phyloP scores from a whole-genome alignment of 208 protist genomes.

The Trypanosoma congolense region DNA sequence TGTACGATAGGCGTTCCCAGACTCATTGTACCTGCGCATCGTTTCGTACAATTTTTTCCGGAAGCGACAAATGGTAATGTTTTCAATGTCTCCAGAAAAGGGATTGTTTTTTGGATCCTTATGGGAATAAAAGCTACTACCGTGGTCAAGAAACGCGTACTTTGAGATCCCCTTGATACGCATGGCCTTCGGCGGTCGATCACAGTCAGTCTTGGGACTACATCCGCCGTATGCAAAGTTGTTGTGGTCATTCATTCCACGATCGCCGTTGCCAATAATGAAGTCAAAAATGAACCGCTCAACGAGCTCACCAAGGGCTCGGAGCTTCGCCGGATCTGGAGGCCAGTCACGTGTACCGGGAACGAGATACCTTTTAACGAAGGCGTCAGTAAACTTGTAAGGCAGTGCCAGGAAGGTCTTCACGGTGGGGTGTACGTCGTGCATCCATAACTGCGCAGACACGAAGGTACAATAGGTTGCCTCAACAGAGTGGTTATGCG shows the following conservation, averaged over 20 bases:
- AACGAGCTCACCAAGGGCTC: constrained; percentile 61
- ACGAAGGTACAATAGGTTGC: constrained; percentile 43
- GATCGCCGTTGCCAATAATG: constrained; percentile 74
- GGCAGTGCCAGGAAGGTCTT: constrained; percentile 65
- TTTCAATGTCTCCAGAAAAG: constrained; percentile 50
- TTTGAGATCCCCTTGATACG: constrained; percentile 63
- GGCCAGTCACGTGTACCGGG: constrained; percentile 54
- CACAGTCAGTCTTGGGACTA: constrained; percentile 46
- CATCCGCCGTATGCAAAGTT: constrained; percentile 87
- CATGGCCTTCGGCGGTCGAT: constrained; percentile 16
- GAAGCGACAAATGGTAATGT: constrained; percentile 69
- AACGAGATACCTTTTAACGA: constrained; percentile 64
- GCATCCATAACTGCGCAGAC: constrained; percentile 81
- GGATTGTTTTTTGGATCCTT: constrained; percentile 56
- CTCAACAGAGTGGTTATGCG: constrained; percentile 2
- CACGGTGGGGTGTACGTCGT: constrained; percentile 64
- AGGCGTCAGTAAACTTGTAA: constrained; percentile 51
- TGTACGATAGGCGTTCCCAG: constrained; percentile 11
- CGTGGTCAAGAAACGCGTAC: constrained; percentile 82
- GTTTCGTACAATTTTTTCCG: constrained; percentile 46
- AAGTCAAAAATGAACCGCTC: constrained; percentile 86
- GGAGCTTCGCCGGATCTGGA: constrained; percentile 45
- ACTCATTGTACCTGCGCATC: constrained; percentile 25
- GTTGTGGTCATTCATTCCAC: constrained; percentile 82
- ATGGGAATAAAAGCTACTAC: constrained; percentile 78